Conservation (phyloP, 2,329 filamentous ascomycete species). For the Trichoderma gracile region DNA sequence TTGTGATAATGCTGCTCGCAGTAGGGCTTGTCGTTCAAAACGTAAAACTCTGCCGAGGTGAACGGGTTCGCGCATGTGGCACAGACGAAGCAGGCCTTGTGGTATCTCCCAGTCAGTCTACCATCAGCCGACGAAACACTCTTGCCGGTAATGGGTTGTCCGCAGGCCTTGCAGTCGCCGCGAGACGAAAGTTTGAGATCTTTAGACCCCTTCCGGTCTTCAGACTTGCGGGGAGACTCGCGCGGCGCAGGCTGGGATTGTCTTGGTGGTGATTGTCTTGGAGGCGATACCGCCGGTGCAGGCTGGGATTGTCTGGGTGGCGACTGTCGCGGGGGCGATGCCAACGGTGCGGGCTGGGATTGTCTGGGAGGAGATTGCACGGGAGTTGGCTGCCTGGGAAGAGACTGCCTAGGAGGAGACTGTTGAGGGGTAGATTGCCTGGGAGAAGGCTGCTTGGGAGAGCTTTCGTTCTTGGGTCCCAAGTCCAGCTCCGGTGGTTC, state of each 20-base stretch:
- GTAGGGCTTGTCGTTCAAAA: slow-evolving; percentile 82
- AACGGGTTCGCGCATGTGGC: slow-evolving; percentile 80
- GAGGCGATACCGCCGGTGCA: not conserved
- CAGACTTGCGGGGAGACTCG: slow-evolving; percentile 15
- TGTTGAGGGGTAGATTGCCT: not conserved
- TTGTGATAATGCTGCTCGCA: slow-evolving; percentile 92
- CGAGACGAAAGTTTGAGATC: slow-evolving; percentile 53
- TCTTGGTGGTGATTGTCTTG: not conserved
- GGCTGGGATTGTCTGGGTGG: not conserved
- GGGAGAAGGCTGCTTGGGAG: slow-evolving; percentile 14
- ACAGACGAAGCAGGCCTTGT: slow-evolving; percentile 94
- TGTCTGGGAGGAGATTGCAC: not conserved
- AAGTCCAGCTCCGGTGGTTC: slow-evolving; percentile 7
- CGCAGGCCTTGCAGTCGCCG: slow-evolving; percentile 82
- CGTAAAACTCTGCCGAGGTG: slow-evolving; percentile 86
- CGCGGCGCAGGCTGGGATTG: slow-evolving; percentile 1
- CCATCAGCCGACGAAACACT: slow-evolving; percentile 93
- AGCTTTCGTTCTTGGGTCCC: slow-evolving; percentile 27
- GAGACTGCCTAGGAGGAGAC: not conserved
- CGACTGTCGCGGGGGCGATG: slow-evolving; percentile 1
- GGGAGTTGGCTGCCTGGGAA: not conserved
- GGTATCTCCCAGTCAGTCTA: slow-evolving; percentile 86
- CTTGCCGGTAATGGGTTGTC: slow-evolving; percentile 77
- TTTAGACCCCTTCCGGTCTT: slow-evolving; percentile 37
- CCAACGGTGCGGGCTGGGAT: not conserved